These are phyloP conservation scores for Puccinia novopanici DNA, from an alignment of 1,284 basidiomycete genomes.

Conservation along the genomic window DNA sequence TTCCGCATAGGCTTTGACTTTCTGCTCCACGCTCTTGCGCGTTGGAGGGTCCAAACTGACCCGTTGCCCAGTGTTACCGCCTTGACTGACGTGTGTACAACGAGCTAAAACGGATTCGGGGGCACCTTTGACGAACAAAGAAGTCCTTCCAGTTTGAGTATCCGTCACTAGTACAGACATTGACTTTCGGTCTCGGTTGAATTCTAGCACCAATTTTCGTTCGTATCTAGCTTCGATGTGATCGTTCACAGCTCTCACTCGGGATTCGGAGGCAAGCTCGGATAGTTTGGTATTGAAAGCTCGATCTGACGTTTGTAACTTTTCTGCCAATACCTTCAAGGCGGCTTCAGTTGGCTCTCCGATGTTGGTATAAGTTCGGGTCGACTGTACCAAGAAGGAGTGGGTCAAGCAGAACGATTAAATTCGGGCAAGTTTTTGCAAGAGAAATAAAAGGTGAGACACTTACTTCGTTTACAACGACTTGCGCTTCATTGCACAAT, in stretches of 20 bases:
- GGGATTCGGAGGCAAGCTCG: constrained; percentile 66
- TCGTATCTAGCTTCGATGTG: constrained; percentile 74
- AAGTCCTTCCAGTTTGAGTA: constrained; percentile 63
- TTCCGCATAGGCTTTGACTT: constrained; percentile 73
- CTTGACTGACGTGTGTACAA: constrained; percentile 73
- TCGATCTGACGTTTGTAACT: constrained; percentile 64
- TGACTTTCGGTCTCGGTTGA: constrained; percentile 96
- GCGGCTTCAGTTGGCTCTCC: constrained; percentile 98
- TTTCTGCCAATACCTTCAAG: constrained; percentile 88
- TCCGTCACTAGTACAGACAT: constrained; percentile 86
- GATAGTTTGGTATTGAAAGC: constrained; percentile 65
- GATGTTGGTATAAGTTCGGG: constrained; percentile 75
- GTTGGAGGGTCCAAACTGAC: constrained; percentile 69
- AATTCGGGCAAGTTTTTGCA: constrained; percentile 18
- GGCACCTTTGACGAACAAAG: constrained; percentile 89
- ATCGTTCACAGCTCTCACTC: constrained; percentile 76
- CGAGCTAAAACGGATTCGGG: constrained; percentile 91
- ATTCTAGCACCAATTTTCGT: constrained; percentile 89
- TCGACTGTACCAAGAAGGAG: constrained; percentile 66
- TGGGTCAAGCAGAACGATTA: constrained; percentile 5
- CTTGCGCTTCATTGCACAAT: constrained; percentile 88
- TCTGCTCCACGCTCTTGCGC: constrained; percentile 66
- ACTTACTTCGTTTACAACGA: constrained; percentile 74
- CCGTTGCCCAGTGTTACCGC: constrained; percentile 62
- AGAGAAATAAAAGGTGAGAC: not conserved